Base-by-base conservation (phyloP, 371 early-diverging fungal species). In the Rhizopus arrhizus region DNA sequence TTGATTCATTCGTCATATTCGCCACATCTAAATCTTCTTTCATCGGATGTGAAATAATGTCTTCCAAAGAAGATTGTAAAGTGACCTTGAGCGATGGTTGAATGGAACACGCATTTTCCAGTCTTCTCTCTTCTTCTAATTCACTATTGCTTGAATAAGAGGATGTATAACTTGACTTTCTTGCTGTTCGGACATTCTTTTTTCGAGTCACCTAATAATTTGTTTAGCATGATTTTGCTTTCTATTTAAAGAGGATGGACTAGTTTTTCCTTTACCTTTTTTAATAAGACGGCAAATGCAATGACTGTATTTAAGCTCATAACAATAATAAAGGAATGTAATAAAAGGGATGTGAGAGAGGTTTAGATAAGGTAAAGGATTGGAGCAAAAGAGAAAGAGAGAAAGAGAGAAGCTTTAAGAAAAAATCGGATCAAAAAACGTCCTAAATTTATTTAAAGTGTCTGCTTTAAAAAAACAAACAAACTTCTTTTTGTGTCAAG, bases 251-350 rank as follows among this genome's bases (percentile, higher is more conserved):
- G 43, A 43, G 43, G n/a, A 43, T 13, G n/a, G 9, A 36, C 6
- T 36, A 11, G 6, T 36, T 36, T 40, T 40, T 7, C 12, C 12
- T 40, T 10, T 65, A 72, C 73, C 73, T 72, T 72, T 64, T 72
- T 68, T 32, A 72, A 60, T 56, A 72, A 56, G 13, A 69, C 55
- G 38, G 73, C 66, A 58, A 72, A 65, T 43, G 73, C 69, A 55
- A 72, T 62, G 33, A 72, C 66, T 12, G 66, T 62, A 57, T 62
- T 68, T 29, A 68, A 56, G 57, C 69, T 72, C 72, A 72, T 72
- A 53, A 53, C 22, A 34, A 46, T 33, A 10, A 22, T 22, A 22
- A 22, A 22, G 8, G 29, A 49, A 35, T 41, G 40, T 15, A 46
- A 28, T 45, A 35, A 50, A 58, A 64, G 53, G 58, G 57, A 58